Evolutionary conservation across 192 early-diverging fungal genomes (phyloP).

Genomic region (Umbelopsis isabellina): DNA sequence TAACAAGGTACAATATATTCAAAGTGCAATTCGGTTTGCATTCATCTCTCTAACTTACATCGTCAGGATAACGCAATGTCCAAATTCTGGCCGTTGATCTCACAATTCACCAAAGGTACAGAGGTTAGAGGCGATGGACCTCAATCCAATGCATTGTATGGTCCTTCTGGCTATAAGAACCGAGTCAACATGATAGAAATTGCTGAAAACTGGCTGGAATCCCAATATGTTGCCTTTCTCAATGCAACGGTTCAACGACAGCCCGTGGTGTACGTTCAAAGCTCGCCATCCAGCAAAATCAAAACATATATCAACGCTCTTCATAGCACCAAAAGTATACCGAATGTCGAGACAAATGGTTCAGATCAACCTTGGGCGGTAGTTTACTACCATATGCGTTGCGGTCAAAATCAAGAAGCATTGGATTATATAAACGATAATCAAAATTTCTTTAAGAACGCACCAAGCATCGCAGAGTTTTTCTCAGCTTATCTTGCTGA

Average conservation of each 20-base stretch:
- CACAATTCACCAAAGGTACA: neutral
- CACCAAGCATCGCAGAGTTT: constrained; percentile 72
- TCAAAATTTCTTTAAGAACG: constrained; percentile 53
- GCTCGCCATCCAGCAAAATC: constrained; percentile 5
- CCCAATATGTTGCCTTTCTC: constrained; percentile 15
- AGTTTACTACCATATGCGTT: neutral
- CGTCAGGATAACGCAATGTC: neutral
- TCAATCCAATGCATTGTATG: neutral
- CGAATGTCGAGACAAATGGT: neutral
- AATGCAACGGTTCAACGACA: constrained; percentile 2
- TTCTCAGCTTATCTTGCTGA: constrained; percentile 37
- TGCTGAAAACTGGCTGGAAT: constrained; percentile 24
- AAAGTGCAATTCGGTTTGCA: neutral
- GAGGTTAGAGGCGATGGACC: neutral
- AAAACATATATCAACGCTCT: constrained; percentile 14
- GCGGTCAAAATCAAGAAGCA: constrained; percentile 42
- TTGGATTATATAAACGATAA: constrained; percentile 64
- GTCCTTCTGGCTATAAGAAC: neutral
- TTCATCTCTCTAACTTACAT: neutral
- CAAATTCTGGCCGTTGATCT: neutral
- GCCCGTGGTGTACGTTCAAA: neutral
- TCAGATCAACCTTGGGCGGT: constrained; percentile 14
- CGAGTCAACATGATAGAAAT: constrained; percentile 9
- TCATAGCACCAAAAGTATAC: constrained; percentile 3
- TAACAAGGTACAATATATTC: neutral